A percentile compares a stretch with the other conserved stretches of the same genome.
Evolutionary conservation across 208 protist species (phyloP).

Genomic region (Acanthamoeba castellanii): DNA sequence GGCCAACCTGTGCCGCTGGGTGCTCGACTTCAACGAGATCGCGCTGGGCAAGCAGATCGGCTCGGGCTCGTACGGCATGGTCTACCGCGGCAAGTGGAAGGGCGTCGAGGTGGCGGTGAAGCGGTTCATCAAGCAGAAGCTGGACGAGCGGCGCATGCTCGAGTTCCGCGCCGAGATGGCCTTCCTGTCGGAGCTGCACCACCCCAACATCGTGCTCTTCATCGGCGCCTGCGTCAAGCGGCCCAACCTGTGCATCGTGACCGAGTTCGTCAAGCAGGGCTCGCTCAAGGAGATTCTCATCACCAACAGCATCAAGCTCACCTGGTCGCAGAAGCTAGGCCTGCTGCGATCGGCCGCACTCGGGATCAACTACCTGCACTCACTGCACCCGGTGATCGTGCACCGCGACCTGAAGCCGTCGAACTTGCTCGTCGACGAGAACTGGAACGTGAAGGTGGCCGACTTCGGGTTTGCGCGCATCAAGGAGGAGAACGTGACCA

Average conservation of each 20-base stretch:
- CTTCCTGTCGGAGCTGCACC: constrained; percentile 42
- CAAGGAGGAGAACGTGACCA: constrained; percentile 34
- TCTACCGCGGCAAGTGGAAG: constrained; percentile 55
- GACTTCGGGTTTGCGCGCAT: constrained; percentile 50
- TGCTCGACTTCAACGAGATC: constrained; percentile 51
- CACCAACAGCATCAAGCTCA: not conserved
- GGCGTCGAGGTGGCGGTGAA: constrained; percentile 69
- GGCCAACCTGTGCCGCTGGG: constrained; percentile 71
- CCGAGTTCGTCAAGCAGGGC: constrained; percentile 58
- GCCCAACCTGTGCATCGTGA: constrained; percentile 59
- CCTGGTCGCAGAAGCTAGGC: not conserved
- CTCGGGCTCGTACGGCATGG: constrained; percentile 13
- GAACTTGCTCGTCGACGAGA: constrained; percentile 55
- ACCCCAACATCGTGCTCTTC: constrained; percentile 70
- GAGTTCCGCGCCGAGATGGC: constrained; percentile 53
- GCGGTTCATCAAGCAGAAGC: constrained; percentile 64
- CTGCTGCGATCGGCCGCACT: not conserved
- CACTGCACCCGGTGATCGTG: not conserved
- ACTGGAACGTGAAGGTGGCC: constrained; percentile 67
- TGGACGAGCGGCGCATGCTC: constrained; percentile 48
- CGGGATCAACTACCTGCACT: constrained; percentile 50
- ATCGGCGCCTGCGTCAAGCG: constrained; percentile 53
- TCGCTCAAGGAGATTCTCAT: constrained; percentile 23
- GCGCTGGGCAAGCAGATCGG: constrained; percentile 56
- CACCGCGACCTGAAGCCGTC: constrained; percentile 51